Conservation (phyloP, 2,329 filamentous ascomycete genomes). For the Exophiala phaeomuriformis region DNA sequence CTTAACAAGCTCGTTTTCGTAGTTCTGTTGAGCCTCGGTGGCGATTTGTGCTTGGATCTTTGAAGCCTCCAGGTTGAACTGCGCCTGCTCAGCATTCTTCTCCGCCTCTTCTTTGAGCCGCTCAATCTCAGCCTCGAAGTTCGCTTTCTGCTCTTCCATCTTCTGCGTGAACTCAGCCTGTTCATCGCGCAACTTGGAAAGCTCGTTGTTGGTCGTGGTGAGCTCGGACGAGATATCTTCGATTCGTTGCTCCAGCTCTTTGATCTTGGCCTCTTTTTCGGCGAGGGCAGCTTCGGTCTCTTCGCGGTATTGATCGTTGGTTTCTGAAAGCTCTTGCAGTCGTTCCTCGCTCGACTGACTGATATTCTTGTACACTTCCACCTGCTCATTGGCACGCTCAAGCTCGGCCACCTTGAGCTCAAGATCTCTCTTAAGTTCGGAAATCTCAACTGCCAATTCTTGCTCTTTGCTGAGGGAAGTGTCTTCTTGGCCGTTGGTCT, state of each 20-base stretch:
- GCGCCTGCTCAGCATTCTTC: slow-evolving; percentile 67
- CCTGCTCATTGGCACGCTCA: slow-evolving; percentile 70
- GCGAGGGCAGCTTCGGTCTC: slow-evolving; percentile 70
- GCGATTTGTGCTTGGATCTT: slow-evolving; percentile 92
- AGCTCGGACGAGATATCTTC: slow-evolving; percentile 80
- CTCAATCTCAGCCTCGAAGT: slow-evolving; percentile 68
- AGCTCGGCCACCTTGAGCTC: slow-evolving; percentile 74
- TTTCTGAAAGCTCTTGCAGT: slow-evolving; percentile 67
- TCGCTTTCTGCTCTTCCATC: slow-evolving; percentile 73
- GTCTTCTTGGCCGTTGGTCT: slow-evolving; percentile 44
- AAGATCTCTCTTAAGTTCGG: slow-evolving; percentile 78
- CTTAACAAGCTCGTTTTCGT: slow-evolving; percentile 88
- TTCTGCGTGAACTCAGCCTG: slow-evolving; percentile 66
- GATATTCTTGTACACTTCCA: slow-evolving; percentile 81
- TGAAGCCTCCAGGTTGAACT: slow-evolving; percentile 83
- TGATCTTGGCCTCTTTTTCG: slow-evolving; percentile 71
- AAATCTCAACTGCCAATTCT: slow-evolving; percentile 74
- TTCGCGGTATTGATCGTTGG: slow-evolving; percentile 79
- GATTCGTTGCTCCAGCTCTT: slow-evolving; percentile 73
- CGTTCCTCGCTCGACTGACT: slow-evolving; percentile 83
- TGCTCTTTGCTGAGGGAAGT: slow-evolving; percentile 60
- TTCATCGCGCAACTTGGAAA: slow-evolving; percentile 70
- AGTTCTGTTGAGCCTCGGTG: slow-evolving; percentile 85
- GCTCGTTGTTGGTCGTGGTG: slow-evolving; percentile 69
- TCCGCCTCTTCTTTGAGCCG: slow-evolving; percentile 79